Base-by-base conservation (phyloP, 441 rosid genomes). In the Flueggea neowawraea region DNA sequence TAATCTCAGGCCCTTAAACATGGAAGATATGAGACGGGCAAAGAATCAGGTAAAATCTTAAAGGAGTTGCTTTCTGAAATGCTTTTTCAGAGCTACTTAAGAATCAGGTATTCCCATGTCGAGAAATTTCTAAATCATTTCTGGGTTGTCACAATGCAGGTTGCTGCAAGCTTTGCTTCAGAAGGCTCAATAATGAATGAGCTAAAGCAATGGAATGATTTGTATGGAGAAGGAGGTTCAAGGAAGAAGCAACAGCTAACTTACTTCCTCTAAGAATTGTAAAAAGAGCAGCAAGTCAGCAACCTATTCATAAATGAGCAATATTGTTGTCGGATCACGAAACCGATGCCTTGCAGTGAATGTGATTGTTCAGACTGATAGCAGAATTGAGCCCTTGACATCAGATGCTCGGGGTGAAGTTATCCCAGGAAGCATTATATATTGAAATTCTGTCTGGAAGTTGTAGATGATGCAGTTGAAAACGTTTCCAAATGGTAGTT, bases 221-320 rank as follows among this genome's bases (percentile, higher is more conserved):
- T 86, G 70, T 88, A 88, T 43, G 97, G 98, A 57, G 98, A 89
- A 85, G 97, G 98, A 47, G 99, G 99, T 43, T 87, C 98, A 16
- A 90, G 97, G 73, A 95, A 89, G 88, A 91, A 91, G 80, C 81
- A 88, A 60, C 97, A 91, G 56, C 80, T 91, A 59, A 78, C 96
- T 56, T 95, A 95, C 86, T 95, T 95, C 89, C 89, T 95, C 49
- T 95, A 16, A 81, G 76, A 68, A 68, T n/a, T 32, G 67, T 45
- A 12, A 13, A 54, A 66, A 54, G 56, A 22, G 2, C 57, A 52
- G 55, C 32, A 51, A 50, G 2, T 0, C 57, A 52, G 55, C 32
- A 51, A 50, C 31, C 60, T 55, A 47, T 54, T 49, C 16, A 32
- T 50, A 54, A 59, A 44, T 47, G 53, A 41, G 17, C n/a, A 52